Conservation (phyloP, 306 rosid species). For the Lathyrus tuberosus region DNA sequence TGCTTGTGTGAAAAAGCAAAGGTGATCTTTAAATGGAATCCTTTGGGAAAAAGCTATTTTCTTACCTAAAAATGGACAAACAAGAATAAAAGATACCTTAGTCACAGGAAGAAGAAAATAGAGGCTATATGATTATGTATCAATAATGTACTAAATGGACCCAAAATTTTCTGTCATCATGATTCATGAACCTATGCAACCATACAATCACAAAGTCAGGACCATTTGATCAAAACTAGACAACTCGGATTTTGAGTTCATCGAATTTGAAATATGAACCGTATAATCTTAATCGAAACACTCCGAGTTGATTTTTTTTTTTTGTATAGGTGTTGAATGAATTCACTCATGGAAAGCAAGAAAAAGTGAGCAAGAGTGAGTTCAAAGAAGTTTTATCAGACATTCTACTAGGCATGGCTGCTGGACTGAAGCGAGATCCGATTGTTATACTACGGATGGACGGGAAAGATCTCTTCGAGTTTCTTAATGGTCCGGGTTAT, state of each 20-base stretch:
- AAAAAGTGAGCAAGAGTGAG: slow-evolving; percentile 85
- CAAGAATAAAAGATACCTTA: slow-evolving; percentile 23
- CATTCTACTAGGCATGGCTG: slow-evolving; percentile 94
- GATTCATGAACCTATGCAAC: not conserved
- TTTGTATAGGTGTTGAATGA: slow-evolving; percentile 73
- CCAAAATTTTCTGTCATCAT: not conserved
- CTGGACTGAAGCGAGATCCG: slow-evolving; percentile 93
- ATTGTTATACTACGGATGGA: slow-evolving; percentile 90
- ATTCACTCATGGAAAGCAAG: slow-evolving; percentile 89
- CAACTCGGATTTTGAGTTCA: not conserved
- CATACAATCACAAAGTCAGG: not conserved
- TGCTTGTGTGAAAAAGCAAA: slow-evolving; percentile 33
- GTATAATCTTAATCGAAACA: not conserved
- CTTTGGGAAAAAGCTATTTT: slow-evolving; percentile 46
- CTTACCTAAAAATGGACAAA: slow-evolving; percentile 40
- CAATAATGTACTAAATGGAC: slow-evolving; percentile 11
- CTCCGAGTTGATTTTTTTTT: not conserved
- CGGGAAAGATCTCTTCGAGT: slow-evolving; percentile 92
- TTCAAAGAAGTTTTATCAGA: slow-evolving; percentile 92
- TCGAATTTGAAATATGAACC: not conserved
- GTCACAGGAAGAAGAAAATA: slow-evolving; percentile 11
- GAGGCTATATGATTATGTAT: slow-evolving; percentile 26
- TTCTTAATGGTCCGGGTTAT: slow-evolving; percentile 61
- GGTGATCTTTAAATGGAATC: slow-evolving; percentile 35
- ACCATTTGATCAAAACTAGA: not conserved